Evolutionary conservation across 2,329 filamentous ascomycete species (phyloP), one percentile per base, ranked within the genome.

Genomic region (Curvularia sp.): DNA sequence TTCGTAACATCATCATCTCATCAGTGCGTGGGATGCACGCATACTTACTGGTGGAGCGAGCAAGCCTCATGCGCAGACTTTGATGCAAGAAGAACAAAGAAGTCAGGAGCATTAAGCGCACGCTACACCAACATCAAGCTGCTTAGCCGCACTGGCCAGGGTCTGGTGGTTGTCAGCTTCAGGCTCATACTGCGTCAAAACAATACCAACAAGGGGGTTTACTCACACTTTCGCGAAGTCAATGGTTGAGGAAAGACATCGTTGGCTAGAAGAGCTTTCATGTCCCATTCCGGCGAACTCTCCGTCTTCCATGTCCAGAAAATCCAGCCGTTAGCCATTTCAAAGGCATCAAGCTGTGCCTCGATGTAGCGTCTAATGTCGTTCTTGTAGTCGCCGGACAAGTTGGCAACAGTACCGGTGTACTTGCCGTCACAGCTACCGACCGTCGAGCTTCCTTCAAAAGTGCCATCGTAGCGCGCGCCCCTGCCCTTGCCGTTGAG

Each of bases 241-340:
- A 80, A 64, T 13, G 78, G 78, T 61, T 80, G 77, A 18, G 82
- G 82, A 71, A 85, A 86, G 45, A 86, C 64, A 5, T 80, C 80
- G 30, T 75, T 77, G 25, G 69, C 70, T 13, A 79, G 63, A 56
- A 82, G 65, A 21, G 77, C 74, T 66, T 80, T 64, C 78, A 82
- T 81, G 55, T 82, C 77, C 80, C 80, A 82, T 62, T 82, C 80
- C 2, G 80, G 80, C 32, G 80, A 79, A 23, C 74, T 74, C 66
- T 83, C 80, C 1, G 79, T 82, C 75, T 81, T 81, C 80, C 80
- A 82, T 4, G 77, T 80, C 81, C 81, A 82, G 70, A 81, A 82
- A 64, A 82, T 80, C 80, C 80, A 83, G 1, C 80, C 80, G 2
- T 63, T 72, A 4, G 78, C 79, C 73, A 80, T 80, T 71, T 83